Percentiles rank a stretch among this genome's conserved stretches.
These are phyloP conservation scores for Candida glucosophila DNA, from an alignment of 1,139 yeast species.

Conservation along the genomic window DNA sequence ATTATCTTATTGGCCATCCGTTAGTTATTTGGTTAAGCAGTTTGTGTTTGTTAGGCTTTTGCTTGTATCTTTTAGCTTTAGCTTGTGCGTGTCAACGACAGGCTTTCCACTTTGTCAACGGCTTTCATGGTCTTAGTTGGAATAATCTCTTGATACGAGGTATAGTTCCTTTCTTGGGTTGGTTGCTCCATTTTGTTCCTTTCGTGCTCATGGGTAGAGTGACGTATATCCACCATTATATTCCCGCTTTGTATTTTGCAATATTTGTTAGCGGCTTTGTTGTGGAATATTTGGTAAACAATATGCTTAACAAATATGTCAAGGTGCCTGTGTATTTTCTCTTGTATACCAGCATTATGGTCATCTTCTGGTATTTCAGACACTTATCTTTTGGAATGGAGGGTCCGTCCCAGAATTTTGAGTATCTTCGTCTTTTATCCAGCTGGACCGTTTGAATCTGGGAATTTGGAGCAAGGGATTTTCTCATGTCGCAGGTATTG, in stretches of 20 bases:
- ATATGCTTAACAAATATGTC: conserved; percentile 7
- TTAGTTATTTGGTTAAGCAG: conserved; percentile 57
- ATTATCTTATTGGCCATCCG: conserved; percentile 61
- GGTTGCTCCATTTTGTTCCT: conserved; percentile 25
- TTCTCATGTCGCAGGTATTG: no score
- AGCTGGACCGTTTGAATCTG: conserved; percentile 27
- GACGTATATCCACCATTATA: conserved; percentile 28
- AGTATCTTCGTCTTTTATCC: conserved; percentile 16
- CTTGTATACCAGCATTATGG: conserved; percentile 16
- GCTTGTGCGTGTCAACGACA: conserved; percentile 30
- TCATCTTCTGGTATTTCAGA: conserved; percentile 19
- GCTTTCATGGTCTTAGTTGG: conserved; percentile 14
- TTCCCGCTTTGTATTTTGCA: conserved; percentile 27
- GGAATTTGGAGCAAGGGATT: no score
- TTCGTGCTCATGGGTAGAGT: conserved; percentile 28
- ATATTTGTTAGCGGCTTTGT: conserved; percentile 25
- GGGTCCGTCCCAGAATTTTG: conserved; percentile 15
- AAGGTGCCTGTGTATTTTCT: conserved; percentile 9
- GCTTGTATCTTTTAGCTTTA: conserved; percentile 11
- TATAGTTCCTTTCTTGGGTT: conserved; percentile 21
- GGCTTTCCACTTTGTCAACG: conserved; percentile 6
- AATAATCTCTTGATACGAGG: conserved; percentile 20
- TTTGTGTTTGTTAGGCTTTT: conserved; percentile 12
- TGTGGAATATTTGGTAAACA: conserved; percentile 19
- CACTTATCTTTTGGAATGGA: conserved; percentile 28